Percentiles rank a stretch among this genome's conserved stretches.
These are phyloP conservation scores for Silene conica DNA, from an alignment of 148 eudicot species.

Conservation along the genomic window DNA sequence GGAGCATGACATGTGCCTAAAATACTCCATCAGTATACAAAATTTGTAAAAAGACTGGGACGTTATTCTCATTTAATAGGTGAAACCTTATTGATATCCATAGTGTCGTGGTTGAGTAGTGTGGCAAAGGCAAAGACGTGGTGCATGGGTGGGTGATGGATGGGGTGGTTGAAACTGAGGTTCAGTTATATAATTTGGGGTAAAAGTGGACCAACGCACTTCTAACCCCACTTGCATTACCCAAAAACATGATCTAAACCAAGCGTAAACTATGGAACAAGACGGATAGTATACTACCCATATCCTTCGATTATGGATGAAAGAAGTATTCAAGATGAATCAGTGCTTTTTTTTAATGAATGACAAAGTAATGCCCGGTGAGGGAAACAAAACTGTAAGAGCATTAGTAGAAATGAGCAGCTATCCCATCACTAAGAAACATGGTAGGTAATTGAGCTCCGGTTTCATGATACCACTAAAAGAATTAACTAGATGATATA, in stretches of 20 bases:
- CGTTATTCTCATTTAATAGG: neutral
- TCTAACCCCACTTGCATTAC: neutral
- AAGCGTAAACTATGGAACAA: neutral
- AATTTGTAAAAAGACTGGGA: neutral
- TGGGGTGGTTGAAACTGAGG: neutral
- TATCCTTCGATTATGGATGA: neutral
- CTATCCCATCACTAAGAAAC: neutral
- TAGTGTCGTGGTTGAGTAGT: neutral
- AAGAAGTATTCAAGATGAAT: neutral
- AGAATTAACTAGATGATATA: neutral
- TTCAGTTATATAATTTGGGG: neutral
- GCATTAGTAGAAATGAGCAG: neutral
- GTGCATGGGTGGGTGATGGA: neutral
- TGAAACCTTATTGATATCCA: neutral
- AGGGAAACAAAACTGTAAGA: neutral
- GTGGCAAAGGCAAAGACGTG: neutral
- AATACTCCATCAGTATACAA: neutral
- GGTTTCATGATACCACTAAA: neutral
- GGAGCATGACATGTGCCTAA: neutral
- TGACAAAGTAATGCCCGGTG: neutral
- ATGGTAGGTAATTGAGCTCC: neutral
- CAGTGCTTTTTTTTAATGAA: neutral
- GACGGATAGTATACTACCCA: neutral
- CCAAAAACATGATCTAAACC: neutral
- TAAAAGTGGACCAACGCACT: neutral